Base-by-base conservation (phyloP, 2,329 filamentous ascomycete genomes). In the Penicillium sp. region DNA sequence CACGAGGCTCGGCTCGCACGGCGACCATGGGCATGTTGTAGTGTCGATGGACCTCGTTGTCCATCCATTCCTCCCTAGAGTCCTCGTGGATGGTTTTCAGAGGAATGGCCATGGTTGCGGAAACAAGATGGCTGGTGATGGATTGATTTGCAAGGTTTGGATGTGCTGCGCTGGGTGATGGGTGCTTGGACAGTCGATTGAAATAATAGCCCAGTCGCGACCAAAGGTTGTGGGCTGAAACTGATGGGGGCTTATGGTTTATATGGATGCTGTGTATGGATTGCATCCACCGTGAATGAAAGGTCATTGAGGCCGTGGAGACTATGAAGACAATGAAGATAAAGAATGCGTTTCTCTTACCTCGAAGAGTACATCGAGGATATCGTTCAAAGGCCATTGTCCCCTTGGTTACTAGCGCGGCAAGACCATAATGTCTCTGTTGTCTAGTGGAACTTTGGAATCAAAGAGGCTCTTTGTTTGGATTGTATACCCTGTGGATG, bases 11-110 rank as follows among this genome's bases (percentile, higher is more conserved):
- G 23, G 50, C 45, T 40, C 31, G 44, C 3, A 53, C 32, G 4
- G 23, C 42, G 27, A 41, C 15, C 38, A 48, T 53, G 13, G 50
- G 50, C 15, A 53, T 39, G 9, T 41, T 49, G 23, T 53, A 53
- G 12, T 49, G 15, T 5, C 29, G 25, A 34, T 53, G 50, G 13
- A 53, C 35, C 15, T 47, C 37, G 31, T 53, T 23, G 31, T 53
- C 50, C 4, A 21, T 3, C 44, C 44, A 42, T 41, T 53, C 21
- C 45, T 53, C 50, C 13, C 32, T 23, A 4, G 21, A 6, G 9
- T 49, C 29, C 18, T 53, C 50, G 37, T 2, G 9, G 8, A 49
- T 35, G 4, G 29, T 18, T 12, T 18, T 7, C 2, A 46, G 31
- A 15, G 21, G 16, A 6, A 3, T 7, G 21, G 21, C 3, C 38